Base-by-base conservation (phyloP, 306 rosid genomes). In the Cyclanthera cordifolia region DNA sequence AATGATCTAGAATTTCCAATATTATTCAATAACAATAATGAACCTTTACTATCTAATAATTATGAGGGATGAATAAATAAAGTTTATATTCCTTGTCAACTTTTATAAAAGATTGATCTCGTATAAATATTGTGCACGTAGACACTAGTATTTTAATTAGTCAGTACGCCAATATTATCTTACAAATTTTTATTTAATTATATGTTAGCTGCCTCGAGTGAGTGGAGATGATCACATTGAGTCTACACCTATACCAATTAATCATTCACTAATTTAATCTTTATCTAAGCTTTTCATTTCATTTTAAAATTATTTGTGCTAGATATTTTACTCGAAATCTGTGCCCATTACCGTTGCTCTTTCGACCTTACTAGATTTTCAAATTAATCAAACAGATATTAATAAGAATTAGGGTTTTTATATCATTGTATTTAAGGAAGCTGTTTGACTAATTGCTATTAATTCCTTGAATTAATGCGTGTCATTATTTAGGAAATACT, bases 161-260 rank as follows among this genome's bases (percentile, higher is more conserved):
- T 21, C 63, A 15, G 16, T 34, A 27, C 48, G 34, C n/a, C 25
- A 30, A 60, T 60, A 60, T 60, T 34, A n/a, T 60, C n/a, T 60
- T 16, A 4, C 20, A 37, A 61, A 61, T 3, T 19, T 3, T 14
- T 8, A 59, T 59, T 34, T 17, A n/a, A 14, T 6, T 28, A 57
- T 57, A 28, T 61, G 50, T 20, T 61, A 61, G 69, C 51, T 39
- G 46, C 50, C 51, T 61, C 30, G 30, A 61, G 69, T 61, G 69
- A 39, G 69, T 61, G 69, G 69, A 39, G 49, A 39, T 61, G 67
- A 34, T 60, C 47, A 37, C 67, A 60, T 1, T 60, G 69, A 32
- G 17, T 61, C 69, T 61, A 37, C 69, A 61, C 25, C 43, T 61
- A 19, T 39, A 34, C 47, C 27, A 60, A 37, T 12, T 59, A 61